Conservation (phyloP, 331 rosid species). For the Arachis monticola region DNA sequence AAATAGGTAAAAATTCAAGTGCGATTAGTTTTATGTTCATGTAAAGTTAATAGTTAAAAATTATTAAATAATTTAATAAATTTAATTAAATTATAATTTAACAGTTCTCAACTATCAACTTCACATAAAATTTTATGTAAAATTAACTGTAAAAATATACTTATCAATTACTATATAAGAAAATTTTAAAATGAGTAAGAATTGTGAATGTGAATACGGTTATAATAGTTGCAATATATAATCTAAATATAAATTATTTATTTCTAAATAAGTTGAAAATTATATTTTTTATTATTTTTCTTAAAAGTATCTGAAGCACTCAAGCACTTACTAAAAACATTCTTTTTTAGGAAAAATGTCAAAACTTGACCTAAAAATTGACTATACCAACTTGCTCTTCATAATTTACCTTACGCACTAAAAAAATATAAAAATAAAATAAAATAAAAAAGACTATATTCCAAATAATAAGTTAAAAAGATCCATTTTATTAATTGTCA, state of each 20-base stretch:
- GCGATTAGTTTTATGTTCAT: not conserved
- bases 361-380: not conserved
- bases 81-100: not conserved
- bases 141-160: not conserved
- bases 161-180: not conserved
- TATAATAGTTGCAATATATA: not conserved
- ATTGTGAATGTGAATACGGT: not conserved
- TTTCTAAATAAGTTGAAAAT: not conserved
- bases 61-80: not conserved
- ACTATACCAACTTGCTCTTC: not conserved
- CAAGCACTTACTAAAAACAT: not conserved
- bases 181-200: not conserved
- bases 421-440: too few relatives aligned
- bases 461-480: not conserved
- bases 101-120: too few relatives aligned
- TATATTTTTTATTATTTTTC: not conserved
- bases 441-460: not conserved
- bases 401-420: not conserved
- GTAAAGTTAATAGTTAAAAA: too few relatives aligned
- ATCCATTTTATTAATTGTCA: not conserved
- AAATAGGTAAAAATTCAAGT: not conserved
- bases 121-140: too few relatives aligned
- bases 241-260: not conserved
- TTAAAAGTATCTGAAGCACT: not conserved
- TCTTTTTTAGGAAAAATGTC: not conserved